phyloP scores from a whole-genome alignment of 371 early-diverging fungal genomes.

The Rhizomucor miehei region DNA sequence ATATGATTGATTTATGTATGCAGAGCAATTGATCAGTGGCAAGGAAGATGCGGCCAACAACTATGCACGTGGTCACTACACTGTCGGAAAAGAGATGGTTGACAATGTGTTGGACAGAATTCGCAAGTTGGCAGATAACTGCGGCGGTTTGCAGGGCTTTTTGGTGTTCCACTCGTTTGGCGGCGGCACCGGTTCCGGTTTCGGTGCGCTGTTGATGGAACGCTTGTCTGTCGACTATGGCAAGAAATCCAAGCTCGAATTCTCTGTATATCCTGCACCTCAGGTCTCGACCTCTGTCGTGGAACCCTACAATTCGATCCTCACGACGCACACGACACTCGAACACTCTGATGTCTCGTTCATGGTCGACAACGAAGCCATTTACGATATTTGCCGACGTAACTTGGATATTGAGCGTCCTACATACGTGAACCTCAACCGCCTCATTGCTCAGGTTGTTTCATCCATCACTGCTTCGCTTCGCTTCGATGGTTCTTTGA shows the following conservation, averaged over 20 bases:
- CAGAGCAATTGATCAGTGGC: slow-evolving; percentile 94
- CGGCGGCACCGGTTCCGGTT: slow-evolving; percentile 99
- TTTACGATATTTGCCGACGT: slow-evolving; percentile 98
- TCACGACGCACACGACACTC: slow-evolving; percentile 93
- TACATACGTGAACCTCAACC: slow-evolving; percentile 95
- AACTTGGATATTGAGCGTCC: slow-evolving; percentile 98
- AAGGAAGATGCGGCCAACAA: slow-evolving; percentile 99
- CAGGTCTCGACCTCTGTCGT: slow-evolving; percentile 96
- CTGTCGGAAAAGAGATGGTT: slow-evolving; percentile 98
- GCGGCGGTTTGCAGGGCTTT: slow-evolving; percentile 97
- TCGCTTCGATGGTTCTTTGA: slow-evolving; percentile 95
- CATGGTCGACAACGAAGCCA: slow-evolving; percentile 91
- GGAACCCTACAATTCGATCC: slow-evolving; percentile 98
- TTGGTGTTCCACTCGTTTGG: slow-evolving; percentile 99
- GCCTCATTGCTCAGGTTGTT: slow-evolving; percentile 98
- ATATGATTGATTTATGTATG: not conserved
- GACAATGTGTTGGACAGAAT: slow-evolving; percentile 97
- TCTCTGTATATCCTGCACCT: slow-evolving; percentile 98
- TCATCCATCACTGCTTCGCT: slow-evolving; percentile 99
- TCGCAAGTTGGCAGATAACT: slow-evolving; percentile 97
- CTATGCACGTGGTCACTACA: slow-evolving; percentile 99
- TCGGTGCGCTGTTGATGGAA: slow-evolving; percentile 96
- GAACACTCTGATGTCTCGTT: slow-evolving; percentile 95
- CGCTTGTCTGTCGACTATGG: slow-evolving; percentile 95
- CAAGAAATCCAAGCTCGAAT: slow-evolving; percentile 98